A percentile compares a stretch with the other conserved stretches of the same genome.
These are phyloP conservation scores for Solanum okadae DNA, from an alignment of 257 asterid genomes.

Conservation along the genomic window DNA sequence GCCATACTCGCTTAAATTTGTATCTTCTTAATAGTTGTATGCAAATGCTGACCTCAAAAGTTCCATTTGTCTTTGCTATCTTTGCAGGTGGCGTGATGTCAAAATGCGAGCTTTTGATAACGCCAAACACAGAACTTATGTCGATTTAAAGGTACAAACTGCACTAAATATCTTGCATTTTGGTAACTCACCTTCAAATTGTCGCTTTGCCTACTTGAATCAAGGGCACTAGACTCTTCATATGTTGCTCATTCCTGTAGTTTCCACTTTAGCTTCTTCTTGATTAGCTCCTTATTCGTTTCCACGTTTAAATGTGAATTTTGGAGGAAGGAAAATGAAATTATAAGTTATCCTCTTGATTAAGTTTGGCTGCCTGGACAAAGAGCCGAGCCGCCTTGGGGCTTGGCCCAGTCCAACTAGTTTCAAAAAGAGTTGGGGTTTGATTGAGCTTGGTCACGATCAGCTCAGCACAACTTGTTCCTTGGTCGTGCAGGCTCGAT, in stretches of 20 bases:
- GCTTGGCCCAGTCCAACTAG: not conserved
- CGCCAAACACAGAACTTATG: constrained; percentile 18
- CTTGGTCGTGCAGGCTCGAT: not conserved
- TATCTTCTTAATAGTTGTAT: not conserved
- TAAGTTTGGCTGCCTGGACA: not conserved
- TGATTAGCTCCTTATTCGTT: not conserved
- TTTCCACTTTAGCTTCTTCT: not conserved
- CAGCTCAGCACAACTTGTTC: not conserved
- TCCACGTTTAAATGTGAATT: not conserved
- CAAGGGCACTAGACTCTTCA: not conserved
- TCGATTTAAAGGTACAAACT: constrained; percentile 16
- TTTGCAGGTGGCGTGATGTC: constrained; percentile 16
- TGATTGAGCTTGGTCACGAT: not conserved
- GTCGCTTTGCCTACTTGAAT: not conserved
- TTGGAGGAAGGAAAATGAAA: not conserved
- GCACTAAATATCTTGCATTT: not conserved
- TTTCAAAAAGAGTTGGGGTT: not conserved
- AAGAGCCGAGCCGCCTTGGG: not conserved
- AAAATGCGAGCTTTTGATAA: constrained; percentile 18
- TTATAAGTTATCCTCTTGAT: not conserved
- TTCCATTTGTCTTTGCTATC: not conserved
- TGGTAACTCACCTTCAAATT: not conserved
- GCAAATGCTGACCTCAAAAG: not conserved
- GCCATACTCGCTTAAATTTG: not conserved
- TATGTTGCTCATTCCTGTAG: not conserved